Percentiles rank a stretch among this genome's conserved stretches.
Evolutionary conservation across 495 filamentous ascomycete genomes (phyloP).

Genomic region (Xylaria curta): DNA sequence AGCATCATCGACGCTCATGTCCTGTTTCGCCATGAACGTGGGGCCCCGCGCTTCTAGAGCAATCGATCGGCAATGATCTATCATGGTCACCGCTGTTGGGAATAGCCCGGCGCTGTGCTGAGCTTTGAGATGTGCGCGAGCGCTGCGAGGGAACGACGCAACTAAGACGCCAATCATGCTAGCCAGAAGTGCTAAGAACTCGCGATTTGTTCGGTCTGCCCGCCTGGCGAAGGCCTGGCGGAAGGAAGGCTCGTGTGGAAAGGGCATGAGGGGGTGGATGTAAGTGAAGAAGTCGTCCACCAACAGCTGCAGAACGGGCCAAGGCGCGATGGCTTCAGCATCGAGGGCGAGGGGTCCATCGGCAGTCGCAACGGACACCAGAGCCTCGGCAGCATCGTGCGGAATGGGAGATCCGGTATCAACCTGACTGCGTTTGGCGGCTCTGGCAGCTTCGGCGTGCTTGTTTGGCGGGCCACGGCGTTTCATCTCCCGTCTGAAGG

Average conservation of each 20-base stretch:
- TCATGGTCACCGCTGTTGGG: conserved; percentile 72
- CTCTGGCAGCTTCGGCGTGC: conserved; percentile 75
- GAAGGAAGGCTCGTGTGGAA: conserved; percentile 88
- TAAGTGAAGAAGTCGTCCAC: conserved; percentile 91
- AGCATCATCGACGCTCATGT: conserved; percentile 78
- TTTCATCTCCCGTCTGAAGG: conserved; percentile 77
- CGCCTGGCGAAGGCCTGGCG: conserved; percentile 70
- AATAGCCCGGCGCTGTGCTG: conserved; percentile 62
- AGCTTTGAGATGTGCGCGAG: conserved; percentile 70
- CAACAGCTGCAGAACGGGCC: conserved; percentile 67
- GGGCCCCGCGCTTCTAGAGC: conserved; percentile 73
- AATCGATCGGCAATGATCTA: conserved; percentile 75
- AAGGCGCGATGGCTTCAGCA: conserved; percentile 78
- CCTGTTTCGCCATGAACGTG: conserved; percentile 68
- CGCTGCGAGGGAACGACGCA: conserved; percentile 82
- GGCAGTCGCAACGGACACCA: conserved; percentile 49
- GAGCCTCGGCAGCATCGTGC: conserved; percentile 57
- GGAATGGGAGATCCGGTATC: conserved; percentile 49
- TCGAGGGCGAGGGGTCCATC: conserved; percentile 45
- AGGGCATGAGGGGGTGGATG: conserved; percentile 83
- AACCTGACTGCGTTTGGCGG: conserved; percentile 57
- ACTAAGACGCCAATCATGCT: conserved; percentile 81
- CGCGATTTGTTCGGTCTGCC: conserved; percentile 70
- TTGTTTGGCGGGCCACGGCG: conserved; percentile 85
- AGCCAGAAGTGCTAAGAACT: conserved; percentile 78